Evolutionary conservation across 2,329 filamentous ascomycete genomes (phyloP).

Genomic region (Talaromyces sp.): DNA sequence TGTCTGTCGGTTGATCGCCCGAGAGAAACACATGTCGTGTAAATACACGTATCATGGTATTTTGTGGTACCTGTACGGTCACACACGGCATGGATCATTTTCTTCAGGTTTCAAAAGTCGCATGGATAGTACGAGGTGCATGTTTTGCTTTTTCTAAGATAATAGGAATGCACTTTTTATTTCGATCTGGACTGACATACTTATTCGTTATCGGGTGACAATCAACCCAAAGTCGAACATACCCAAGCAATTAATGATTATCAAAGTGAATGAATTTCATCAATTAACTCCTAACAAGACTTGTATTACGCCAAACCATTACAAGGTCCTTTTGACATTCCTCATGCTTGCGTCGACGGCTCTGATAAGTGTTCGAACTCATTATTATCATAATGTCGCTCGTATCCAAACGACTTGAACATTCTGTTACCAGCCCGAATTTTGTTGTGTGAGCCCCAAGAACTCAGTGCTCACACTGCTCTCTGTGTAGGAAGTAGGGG

Average conservation of each 20-base stretch:
- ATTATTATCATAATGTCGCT: background rate
- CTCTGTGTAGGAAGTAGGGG: background rate
- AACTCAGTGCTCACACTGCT: background rate
- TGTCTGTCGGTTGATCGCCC: background rate
- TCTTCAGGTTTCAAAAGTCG: background rate
- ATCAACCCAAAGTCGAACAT: too few species aligned
- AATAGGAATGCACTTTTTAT: background rate
- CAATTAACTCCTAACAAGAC: too few species aligned
- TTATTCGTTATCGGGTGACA: too few species aligned
- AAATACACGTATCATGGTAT: background rate
- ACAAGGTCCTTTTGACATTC: background rate
- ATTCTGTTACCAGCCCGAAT: background rate
- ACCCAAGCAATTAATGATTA: too few species aligned
- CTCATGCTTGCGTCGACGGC: background rate
- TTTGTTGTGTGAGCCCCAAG: background rate
- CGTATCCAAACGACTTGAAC: background rate
- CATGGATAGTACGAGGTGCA: background rate
- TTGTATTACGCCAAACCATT: background rate
- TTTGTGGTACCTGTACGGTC: background rate
- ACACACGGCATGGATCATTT: background rate
- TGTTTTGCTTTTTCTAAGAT: background rate
- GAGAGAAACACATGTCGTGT: background rate
- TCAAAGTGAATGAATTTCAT: too few species aligned
- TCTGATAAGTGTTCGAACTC: background rate
- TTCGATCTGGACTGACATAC: background rate